phyloP scores from a whole-genome alignment of 1,284 basidiomycete genomes.

The Fomitopsis betulina region DNA sequence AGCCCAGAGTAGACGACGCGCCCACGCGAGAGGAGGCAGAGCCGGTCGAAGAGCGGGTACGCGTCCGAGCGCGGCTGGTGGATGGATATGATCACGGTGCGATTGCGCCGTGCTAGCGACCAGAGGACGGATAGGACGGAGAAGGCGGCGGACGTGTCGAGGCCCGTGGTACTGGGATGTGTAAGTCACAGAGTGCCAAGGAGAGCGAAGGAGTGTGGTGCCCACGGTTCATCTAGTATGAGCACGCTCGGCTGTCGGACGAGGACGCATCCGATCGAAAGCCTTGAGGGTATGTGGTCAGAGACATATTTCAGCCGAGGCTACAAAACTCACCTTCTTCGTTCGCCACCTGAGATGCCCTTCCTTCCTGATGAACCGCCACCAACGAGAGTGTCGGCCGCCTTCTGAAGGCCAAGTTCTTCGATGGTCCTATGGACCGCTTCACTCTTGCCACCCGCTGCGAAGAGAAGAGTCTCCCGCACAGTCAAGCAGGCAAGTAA shows the following conservation, averaged over 20 bases:
- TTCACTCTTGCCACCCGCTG: background rate
- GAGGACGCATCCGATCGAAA: background rate
- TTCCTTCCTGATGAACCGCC: background rate
- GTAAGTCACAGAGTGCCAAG: background rate
- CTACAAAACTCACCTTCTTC: background rate
- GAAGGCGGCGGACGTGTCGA: background rate
- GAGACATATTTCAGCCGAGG: background rate
- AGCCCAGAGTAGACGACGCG: slow-evolving; percentile 1
- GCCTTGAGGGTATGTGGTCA: background rate
- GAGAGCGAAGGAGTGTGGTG: background rate
- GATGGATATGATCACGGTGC: background rate
- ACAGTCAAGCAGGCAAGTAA: background rate
- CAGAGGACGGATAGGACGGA: background rate
- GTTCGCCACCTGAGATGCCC: background rate
- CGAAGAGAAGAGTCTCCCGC: background rate
- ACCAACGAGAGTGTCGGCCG: background rate
- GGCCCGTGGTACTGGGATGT: background rate
- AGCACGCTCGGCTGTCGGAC: background rate
- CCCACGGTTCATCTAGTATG: background rate
- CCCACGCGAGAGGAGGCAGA: background rate
- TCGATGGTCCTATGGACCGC: background rate
- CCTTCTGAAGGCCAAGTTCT: background rate
- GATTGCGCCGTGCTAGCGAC: background rate
- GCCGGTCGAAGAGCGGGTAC: slow-evolving; percentile 1
- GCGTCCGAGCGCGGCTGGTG: slow-evolving; percentile 1